These are phyloP conservation scores for Candida endomychidarum DNA, from an alignment of 805 yeast species.

Conservation along the genomic window DNA sequence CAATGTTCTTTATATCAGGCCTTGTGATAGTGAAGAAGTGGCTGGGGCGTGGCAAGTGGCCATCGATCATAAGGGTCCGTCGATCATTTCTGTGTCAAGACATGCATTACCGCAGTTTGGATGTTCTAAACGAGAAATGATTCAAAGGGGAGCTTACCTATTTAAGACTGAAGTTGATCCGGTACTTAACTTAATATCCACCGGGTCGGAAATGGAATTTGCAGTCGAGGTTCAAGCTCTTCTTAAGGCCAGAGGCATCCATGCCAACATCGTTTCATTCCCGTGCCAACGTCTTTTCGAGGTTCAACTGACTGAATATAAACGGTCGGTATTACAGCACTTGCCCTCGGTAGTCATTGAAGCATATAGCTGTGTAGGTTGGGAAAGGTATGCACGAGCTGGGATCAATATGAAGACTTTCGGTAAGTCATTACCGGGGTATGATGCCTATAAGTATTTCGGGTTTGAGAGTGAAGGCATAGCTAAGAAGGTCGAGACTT, in stretches of 20 bases:
- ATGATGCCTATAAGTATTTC: slow-evolving; percentile 28
- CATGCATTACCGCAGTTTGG: slow-evolving; percentile 24
- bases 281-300: slow-evolving; percentile 32
- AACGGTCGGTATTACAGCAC: slow-evolving; percentile 21
- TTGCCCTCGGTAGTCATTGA: slow-evolving; percentile 31
- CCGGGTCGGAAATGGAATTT: slow-evolving; percentile 28
- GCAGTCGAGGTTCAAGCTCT: slow-evolving; percentile 26
- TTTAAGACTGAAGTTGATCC: slow-evolving; percentile 21
- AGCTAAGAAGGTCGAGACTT: slow-evolving; percentile 26
- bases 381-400: slow-evolving; percentile 38
- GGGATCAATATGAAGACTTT: slow-evolving; percentile 31
- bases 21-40: slow-evolving; percentile 53
- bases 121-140: slow-evolving; percentile 19
- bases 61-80: slow-evolving; percentile 18
- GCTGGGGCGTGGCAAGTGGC: slow-evolving; percentile 46
- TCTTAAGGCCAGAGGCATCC: slow-evolving; percentile 23
- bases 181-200: slow-evolving; percentile 24
- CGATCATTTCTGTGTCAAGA: slow-evolving; percentile 27
- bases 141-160: slow-evolving; percentile 27
- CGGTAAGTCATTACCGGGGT: slow-evolving; percentile 37
- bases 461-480: slow-evolving; percentile 26
- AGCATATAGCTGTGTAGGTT: slow-evolving; percentile 33
- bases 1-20: slow-evolving; percentile 49
- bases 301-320: slow-evolving; percentile 25
- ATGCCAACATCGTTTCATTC: slow-evolving; percentile 27